Evolutionary conservation across 1,284 basidiomycete genomes (phyloP).

Genomic region (Moesziomyces globuligerus): DNA sequence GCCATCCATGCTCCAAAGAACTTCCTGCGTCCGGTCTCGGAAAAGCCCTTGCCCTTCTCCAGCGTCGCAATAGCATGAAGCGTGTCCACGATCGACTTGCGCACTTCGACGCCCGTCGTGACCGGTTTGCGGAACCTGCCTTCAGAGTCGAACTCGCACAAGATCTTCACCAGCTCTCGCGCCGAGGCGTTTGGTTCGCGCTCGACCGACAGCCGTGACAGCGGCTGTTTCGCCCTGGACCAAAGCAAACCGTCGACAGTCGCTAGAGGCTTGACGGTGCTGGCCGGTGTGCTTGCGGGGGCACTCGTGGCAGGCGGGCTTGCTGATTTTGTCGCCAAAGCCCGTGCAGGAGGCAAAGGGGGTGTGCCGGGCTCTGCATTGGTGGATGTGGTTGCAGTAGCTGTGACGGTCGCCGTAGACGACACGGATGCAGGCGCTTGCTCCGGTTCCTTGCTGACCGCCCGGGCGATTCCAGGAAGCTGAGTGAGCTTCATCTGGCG

Average conservation of each 20-base stretch:
- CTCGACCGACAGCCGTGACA: slow-evolving; percentile 25
- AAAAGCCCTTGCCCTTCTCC: slow-evolving; percentile 34
- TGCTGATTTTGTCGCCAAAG: slow-evolving; percentile 16
- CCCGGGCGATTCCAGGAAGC: slow-evolving; percentile 13
- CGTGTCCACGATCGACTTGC: slow-evolving; percentile 20
- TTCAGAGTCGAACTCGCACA: slow-evolving; percentile 24
- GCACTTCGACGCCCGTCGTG: slow-evolving; percentile 20
- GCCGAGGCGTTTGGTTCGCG: slow-evolving; percentile 18
- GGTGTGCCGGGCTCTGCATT: slow-evolving; percentile 33
- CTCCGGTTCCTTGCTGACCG: slow-evolving; percentile 6
- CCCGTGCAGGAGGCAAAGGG: slow-evolving; percentile 27
- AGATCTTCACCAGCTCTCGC: slow-evolving; percentile 14
- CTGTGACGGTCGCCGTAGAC: neutral
- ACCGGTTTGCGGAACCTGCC: slow-evolving; percentile 23
- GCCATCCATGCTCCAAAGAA: slow-evolving; percentile 28
- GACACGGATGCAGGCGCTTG: neutral
- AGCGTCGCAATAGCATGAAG: slow-evolving; percentile 29
- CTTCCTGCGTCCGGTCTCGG: slow-evolving; percentile 18
- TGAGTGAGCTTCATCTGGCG: slow-evolving; percentile 24
- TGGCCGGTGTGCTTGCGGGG: slow-evolving; percentile 1
- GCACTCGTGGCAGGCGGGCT: neutral
- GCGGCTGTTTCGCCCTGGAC: slow-evolving; percentile 11
- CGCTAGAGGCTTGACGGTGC: neutral
- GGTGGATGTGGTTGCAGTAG: neutral
- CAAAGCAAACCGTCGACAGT: slow-evolving; percentile 7